Percentiles rank a stretch among this genome's conserved stretches.
phyloP scores from a whole-genome alignment of 2,329 filamentous ascomycete genomes.

The Cladorrhinum sp. region DNA sequence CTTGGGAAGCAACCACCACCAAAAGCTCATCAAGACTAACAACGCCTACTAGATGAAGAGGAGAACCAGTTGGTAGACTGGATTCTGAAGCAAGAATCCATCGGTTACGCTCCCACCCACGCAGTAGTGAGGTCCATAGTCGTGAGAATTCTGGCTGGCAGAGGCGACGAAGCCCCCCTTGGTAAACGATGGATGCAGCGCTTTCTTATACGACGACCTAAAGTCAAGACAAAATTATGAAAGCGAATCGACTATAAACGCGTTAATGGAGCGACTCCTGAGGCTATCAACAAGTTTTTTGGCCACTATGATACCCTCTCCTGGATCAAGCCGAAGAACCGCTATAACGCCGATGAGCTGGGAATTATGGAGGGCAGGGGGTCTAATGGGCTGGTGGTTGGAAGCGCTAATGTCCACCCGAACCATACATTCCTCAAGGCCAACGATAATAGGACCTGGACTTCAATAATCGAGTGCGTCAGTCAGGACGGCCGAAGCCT shows the following conservation, averaged over 20 bases:
- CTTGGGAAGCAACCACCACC: background rate
- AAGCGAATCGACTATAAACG: background rate
- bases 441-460: background rate
- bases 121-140: background rate
- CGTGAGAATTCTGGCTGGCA: background rate
- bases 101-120: constrained; percentile 2
- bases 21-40: background rate
- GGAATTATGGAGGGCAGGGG: constrained; percentile 6
- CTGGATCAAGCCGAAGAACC: background rate
- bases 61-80: background rate
- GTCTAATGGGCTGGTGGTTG: constrained; percentile 2
- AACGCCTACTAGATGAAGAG: background rate
- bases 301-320: background rate
- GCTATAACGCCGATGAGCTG: constrained; percentile 4
- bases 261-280: background rate
- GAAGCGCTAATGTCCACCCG: background rate
- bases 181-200: background rate
- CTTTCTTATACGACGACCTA: constrained; percentile 4
- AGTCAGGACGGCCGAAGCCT: background rate
- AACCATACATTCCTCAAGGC: background rate
- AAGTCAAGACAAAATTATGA: constrained; percentile 1
- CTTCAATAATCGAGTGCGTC: constrained; percentile 6
- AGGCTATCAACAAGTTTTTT: constrained; percentile 8
- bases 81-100: background rate
- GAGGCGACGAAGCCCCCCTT: background rate